These are phyloP conservation scores for Fusarium brachygibbosum DNA, from an alignment of 2,329 filamentous ascomycete genomes.

Conservation along the genomic window DNA sequence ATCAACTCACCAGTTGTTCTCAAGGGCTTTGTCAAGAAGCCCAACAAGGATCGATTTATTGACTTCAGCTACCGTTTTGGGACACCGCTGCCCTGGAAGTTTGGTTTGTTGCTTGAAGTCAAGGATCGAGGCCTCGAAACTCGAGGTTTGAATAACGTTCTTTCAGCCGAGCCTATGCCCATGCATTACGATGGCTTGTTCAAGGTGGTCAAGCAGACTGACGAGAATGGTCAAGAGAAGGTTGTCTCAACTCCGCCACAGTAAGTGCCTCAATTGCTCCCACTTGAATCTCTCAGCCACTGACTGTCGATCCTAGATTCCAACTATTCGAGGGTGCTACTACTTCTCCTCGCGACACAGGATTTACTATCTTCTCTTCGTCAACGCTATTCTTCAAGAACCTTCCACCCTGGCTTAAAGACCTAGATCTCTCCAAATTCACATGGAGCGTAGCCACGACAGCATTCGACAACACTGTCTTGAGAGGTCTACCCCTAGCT, in stretches of 20 bases:
- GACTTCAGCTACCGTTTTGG: constrained; percentile 63
- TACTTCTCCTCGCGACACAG: constrained; percentile 63
- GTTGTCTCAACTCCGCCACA: constrained; percentile 59
- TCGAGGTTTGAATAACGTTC: constrained; percentile 64
- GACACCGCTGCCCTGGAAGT: constrained; percentile 64
- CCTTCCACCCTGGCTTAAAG: constrained; percentile 55
- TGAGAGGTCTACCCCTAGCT: constrained; percentile 61
- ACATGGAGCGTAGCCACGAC: constrained; percentile 65
- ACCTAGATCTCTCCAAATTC: constrained; percentile 55
- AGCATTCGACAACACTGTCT: constrained; percentile 60
- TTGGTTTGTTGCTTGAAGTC: constrained; percentile 65
- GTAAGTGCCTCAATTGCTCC: constrained; percentile 47
- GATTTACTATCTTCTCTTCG: constrained; percentile 67
- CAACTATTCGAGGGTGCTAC: constrained; percentile 66
- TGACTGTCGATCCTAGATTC: constrained; percentile 53
- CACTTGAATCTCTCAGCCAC: no score
- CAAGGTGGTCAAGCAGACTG: constrained; percentile 61
- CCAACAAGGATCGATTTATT: constrained; percentile 60
- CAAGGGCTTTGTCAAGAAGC: constrained; percentile 64
- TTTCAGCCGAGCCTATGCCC: constrained; percentile 68
- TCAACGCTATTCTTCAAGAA: constrained; percentile 65
- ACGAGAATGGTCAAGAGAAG: constrained; percentile 57
- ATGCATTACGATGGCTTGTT: constrained; percentile 71
- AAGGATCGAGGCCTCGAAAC: constrained; percentile 62
- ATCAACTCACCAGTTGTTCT: constrained; percentile 66